Evolutionary conservation across 2,329 filamentous ascomycete genomes (phyloP), one percentile per base, ranked within the genome.

Genomic region (Fusarium buxicola): DNA sequence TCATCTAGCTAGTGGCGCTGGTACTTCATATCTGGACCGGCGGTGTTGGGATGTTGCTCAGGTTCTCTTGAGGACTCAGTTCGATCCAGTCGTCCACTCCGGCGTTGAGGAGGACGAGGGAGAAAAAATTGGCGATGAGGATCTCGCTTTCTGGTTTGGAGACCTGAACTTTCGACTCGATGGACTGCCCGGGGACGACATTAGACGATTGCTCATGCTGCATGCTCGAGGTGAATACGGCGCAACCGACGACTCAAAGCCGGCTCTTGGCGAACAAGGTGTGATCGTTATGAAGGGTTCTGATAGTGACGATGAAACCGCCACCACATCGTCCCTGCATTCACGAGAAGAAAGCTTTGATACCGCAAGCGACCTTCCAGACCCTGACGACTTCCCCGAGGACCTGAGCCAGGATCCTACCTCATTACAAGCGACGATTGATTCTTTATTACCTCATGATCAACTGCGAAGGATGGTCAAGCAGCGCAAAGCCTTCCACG

Each of bases 91-190:
- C 7, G 81, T 81, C 34, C 84, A 89, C 55, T 80, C 84, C 0
- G 88, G 91, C 8, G 86, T 90, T 7, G 79, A 85, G 2, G 82
- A 88, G 32, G 87, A 89, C n/a, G 86, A 89, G 18, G 79, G 83
- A 1, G 87, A 91, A 47, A 85, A 81, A 31, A 89, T 99, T 63
- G 94, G 92, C 1, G 91, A 96, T 34, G 94, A 96, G 65, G 95
- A 99, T 72, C 93, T 97, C 77, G 88, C 89, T 0, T 97, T 99
- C 72, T 98, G 94, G 92, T 92, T 97, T 71, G 95, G 95, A 7
- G 95, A 99, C 75, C 82, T 99, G 36, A 99, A 99, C 74, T 99
- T 97, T 73, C 87, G 95, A 28, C 83, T 99, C 1, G 92, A 96
- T 46, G 92, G 90, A 39, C 85, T 98, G 44, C 92, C 94, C 0